A percentile compares a stretch with the other conserved stretches of the same genome.
These are phyloP conservation scores for Oryza punctata DNA, from an alignment of 176 grass and related monocot genomes.

Conservation along the genomic window DNA sequence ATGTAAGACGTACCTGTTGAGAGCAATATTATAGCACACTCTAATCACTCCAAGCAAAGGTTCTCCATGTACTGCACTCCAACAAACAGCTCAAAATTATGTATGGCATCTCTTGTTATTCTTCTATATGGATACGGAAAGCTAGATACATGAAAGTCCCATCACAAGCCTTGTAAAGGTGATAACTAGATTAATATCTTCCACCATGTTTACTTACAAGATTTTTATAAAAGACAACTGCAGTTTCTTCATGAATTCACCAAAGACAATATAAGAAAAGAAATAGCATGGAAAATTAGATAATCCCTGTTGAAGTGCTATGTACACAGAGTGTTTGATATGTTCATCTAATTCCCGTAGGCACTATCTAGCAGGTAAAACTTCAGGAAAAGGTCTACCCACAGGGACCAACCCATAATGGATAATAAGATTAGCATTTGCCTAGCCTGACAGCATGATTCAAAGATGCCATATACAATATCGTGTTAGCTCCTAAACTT, in stretches of 20 bases:
- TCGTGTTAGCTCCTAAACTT: background rate
- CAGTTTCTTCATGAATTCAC: conserved; percentile 3
- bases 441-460: conserved; percentile 15
- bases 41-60: conserved; percentile 97
- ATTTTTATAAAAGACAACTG: conserved; percentile 15
- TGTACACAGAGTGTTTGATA: background rate
- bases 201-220: background rate
- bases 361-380: background rate
- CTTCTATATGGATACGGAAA: conserved; percentile 25
- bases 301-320: conserved; percentile 9
- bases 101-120: conserved; percentile 15
- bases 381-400: background rate
- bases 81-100: conserved; percentile 38
- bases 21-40: conserved; percentile 99
- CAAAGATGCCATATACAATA: conserved; percentile 8
- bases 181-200: conserved; percentile 17
- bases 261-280: conserved; percentile 19
- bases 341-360: background rate
- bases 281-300: conserved; percentile 1
- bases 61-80: conserved; percentile 90
- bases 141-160: conserved; percentile 3
- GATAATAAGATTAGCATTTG: conserved; percentile 16
- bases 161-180: conserved; percentile 1
- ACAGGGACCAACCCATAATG: background rate
- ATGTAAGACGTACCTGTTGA: conserved; percentile 80